A percentile compares a stretch with the other conserved stretches of the same genome.
Conservation (phyloP, 1,284 basidiomycete species). For the Heterobasidion occidentale region DNA sequence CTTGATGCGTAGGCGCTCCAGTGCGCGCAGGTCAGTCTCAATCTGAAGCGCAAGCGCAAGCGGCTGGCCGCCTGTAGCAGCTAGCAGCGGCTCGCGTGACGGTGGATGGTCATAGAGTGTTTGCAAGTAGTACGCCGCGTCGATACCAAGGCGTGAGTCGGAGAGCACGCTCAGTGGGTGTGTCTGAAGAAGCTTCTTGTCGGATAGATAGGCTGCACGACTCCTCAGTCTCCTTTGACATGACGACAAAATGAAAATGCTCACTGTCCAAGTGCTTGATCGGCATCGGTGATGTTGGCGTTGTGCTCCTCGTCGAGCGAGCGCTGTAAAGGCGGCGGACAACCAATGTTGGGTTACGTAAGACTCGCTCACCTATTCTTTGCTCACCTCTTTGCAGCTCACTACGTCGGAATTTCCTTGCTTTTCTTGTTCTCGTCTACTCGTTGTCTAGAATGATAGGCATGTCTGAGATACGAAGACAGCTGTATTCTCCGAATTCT, state of each 20-base stretch:
- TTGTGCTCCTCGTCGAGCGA: slow-evolving; percentile 3
- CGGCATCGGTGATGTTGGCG: slow-evolving; percentile 28
- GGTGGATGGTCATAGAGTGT: slow-evolving; percentile 72
- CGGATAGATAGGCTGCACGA: slow-evolving; percentile 67
- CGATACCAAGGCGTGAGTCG: slow-evolving; percentile 94
- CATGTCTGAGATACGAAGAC: too few relatives aligned
- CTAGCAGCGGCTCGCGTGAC: slow-evolving; percentile 83
- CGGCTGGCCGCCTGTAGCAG: slow-evolving; percentile 91
- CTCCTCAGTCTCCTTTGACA: neutral
- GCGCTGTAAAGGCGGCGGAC: slow-evolving; percentile 1
- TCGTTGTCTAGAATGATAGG: too few relatives aligned
- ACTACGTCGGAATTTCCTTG: too few relatives aligned
- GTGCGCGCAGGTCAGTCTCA: slow-evolving; percentile 83
- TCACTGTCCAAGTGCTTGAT: slow-evolving; percentile 50
- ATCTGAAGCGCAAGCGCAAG: slow-evolving; percentile 81
- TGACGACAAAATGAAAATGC: slow-evolving; percentile 11
- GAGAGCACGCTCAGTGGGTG: slow-evolving; percentile 79
- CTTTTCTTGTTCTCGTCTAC: too few relatives aligned
- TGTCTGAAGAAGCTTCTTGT: slow-evolving; percentile 83
- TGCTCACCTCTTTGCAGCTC: neutral
- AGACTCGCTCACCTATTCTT: neutral
- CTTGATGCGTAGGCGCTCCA: slow-evolving; percentile 91
- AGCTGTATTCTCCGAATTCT: too few relatives aligned
- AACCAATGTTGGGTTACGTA: slow-evolving; percentile 3
- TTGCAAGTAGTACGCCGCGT: slow-evolving; percentile 88